phyloP scores from a whole-genome alignment of 306 rosid species.

The Geum urbanum region DNA sequence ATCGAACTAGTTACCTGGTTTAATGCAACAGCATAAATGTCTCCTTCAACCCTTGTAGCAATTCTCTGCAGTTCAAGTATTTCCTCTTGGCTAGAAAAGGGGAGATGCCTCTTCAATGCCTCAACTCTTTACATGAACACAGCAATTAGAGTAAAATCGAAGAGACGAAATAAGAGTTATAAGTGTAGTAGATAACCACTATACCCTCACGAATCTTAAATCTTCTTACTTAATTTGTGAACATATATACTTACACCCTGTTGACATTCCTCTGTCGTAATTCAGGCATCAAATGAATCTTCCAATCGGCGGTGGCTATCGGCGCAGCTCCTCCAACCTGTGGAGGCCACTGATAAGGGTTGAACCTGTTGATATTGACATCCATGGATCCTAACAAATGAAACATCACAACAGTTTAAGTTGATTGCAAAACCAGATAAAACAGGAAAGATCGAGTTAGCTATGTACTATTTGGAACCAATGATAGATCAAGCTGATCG shows the following conservation, averaged over 20 bases:
- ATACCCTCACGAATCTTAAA: neutral
- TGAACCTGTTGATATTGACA: neutral
- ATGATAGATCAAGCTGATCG: too few species aligned
- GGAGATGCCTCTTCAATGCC: conserved; percentile 56
- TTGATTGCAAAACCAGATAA: neutral
- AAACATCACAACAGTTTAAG: neutral
- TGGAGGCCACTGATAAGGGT: neutral
- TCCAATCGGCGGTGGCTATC: neutral
- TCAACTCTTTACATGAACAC: conserved; percentile 47
- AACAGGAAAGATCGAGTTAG: neutral
- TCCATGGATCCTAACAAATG: neutral
- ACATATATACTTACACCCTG: neutral
- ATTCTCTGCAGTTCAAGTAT: conserved; percentile 48
- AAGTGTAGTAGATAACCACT: too few species aligned
- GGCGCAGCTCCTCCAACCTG: neutral
- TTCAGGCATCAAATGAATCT: neutral
- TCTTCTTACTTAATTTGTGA: neutral
- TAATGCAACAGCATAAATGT: conserved; percentile 50
- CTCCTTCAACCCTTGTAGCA: conserved; percentile 76
- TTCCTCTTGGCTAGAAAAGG: conserved; percentile 53
- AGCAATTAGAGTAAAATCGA: neutral
- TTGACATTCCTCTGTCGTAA: neutral
- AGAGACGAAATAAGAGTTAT: neutral
- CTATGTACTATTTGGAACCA: too few species aligned
- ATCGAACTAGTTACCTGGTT: conserved; percentile 45